Evolutionary conservation across 1,139 yeast genomes (phyloP), one percentile per base, ranked within the genome.

Genomic region (Sugiyamaella pinicola): DNA sequence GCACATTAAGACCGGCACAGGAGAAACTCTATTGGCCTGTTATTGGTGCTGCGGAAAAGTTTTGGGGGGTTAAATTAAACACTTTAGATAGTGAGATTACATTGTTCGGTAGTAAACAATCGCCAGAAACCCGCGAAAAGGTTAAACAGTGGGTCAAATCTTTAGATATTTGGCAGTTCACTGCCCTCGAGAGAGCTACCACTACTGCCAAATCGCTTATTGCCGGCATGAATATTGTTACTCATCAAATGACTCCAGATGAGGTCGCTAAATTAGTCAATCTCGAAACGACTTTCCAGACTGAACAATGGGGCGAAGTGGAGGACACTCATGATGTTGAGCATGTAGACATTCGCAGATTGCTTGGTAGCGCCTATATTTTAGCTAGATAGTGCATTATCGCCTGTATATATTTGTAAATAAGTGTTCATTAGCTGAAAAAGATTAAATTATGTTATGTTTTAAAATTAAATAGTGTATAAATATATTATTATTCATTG

Each of bases 281-380:
- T 53, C 75, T 93, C 63, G 99, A 93, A 67, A 85, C 85, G 5
- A 83, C 85, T 47, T 81, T 81, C 69, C 99, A 93, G 70, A 87
- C 96, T 24, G 83, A 81, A 38, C 80, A 84, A 64, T 93, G 99
- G 99, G 99, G 99, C 38, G 97, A 93, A 69, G 98, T 93, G 21
- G 99, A 93, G 72, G 99, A 93, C 65, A 90, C 98, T 3, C 99
- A 93, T 67, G 99, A 93, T 69, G 98, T 93, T 15, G 96, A 89
- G 64, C 85, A 85, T 69, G 96, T 84, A 45, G 97, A 93, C 61
- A 79, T 95, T 69, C 76, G 88, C 61, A 81, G 98, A 69, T 84
- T 84, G 63, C 77, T 93, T 49, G 82, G 93, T 31, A 80, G 91
- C 61, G 95, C 96, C 33, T 86, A 90, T n/a, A 71, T 89, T 53